phyloP scores from a whole-genome alignment of 306 rosid genomes.

The Trifolium repens region DNA sequence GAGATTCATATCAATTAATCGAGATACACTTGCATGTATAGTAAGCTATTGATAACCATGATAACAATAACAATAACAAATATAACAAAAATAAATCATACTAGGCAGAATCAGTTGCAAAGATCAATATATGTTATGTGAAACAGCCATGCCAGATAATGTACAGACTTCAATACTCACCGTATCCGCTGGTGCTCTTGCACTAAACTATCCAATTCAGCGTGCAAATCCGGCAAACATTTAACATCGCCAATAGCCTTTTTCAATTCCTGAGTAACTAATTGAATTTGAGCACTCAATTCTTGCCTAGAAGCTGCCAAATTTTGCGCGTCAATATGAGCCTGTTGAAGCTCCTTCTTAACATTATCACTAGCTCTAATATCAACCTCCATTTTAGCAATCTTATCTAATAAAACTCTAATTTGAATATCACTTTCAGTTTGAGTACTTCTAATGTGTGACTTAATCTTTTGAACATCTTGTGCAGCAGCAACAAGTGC shows the following conservation, averaged over 20 bases:
- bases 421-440: conserved; percentile 86
- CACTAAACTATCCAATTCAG: conserved; percentile 68
- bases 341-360: conserved; percentile 71
- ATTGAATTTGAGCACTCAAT: conserved; percentile 57
- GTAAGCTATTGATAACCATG: neutral
- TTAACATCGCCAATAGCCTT: conserved; percentile 57
- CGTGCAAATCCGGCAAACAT: conserved; percentile 61
- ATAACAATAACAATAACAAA: neutral
- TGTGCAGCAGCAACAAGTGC: conserved; percentile 65
- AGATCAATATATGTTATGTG: neutral
- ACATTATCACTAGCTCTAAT: conserved; percentile 66
- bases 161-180: conserved; percentile 53
- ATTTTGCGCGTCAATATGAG: conserved; percentile 70
- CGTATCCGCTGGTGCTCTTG: conserved; percentile 68
- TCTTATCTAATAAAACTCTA: conserved; percentile 74
- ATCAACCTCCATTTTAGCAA: conserved; percentile 65
- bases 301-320: conserved; percentile 67
- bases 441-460: conserved; percentile 79
- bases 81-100: neutral
- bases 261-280: conserved; percentile 61
- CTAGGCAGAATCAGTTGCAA: neutral
- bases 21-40: too few species aligned
- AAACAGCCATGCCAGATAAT: conserved; percentile 23
- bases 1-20: neutral
- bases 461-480: conserved; percentile 67